These are phyloP conservation scores for Atkinsonella hypoxylon DNA, from an alignment of 2,329 filamentous ascomycete genomes.

Conservation along the genomic window DNA sequence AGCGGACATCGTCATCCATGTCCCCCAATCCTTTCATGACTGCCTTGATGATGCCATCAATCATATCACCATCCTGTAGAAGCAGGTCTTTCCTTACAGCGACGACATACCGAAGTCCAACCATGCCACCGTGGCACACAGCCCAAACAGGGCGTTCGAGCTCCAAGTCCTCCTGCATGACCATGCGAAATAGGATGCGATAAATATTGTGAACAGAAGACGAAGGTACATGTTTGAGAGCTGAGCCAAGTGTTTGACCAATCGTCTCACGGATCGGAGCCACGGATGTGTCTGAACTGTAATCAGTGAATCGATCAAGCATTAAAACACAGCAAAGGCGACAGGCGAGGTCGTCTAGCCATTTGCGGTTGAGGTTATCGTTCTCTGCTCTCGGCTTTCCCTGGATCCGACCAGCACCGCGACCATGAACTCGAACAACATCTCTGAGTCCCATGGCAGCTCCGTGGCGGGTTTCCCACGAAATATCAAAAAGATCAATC, in stretches of 20 bases:
- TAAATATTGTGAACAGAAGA: slow-evolving; percentile 78
- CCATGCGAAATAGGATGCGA: slow-evolving; percentile 71
- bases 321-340: slow-evolving; percentile 92
- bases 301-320: slow-evolving; percentile 94
- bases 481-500: slow-evolving; percentile 82
- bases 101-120: slow-evolving; percentile 87
- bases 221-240: slow-evolving; percentile 71
- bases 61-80: slow-evolving; percentile 68
- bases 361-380: slow-evolving; percentile 64
- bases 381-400: slow-evolving; percentile 65
- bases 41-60: slow-evolving; percentile 83
- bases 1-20: slow-evolving; percentile 86
- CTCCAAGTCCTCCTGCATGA: slow-evolving; percentile 77
- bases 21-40: slow-evolving; percentile 94
- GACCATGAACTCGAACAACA: slow-evolving; percentile 81
- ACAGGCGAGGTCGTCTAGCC: slow-evolving; percentile 92
- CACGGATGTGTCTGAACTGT: slow-evolving; percentile 93
- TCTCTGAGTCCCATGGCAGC: slow-evolving; percentile 92
- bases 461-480: slow-evolving; percentile 93
- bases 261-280: slow-evolving; percentile 93
- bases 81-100: slow-evolving; percentile 89
- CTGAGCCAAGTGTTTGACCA: slow-evolving; percentile 82
- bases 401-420: slow-evolving; percentile 66
- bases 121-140: slow-evolving; percentile 96
- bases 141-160: slow-evolving; percentile 74